phyloP scores from a whole-genome alignment of 1,284 basidiomycete genomes.

The Sanghuangporus sanghuang region DNA sequence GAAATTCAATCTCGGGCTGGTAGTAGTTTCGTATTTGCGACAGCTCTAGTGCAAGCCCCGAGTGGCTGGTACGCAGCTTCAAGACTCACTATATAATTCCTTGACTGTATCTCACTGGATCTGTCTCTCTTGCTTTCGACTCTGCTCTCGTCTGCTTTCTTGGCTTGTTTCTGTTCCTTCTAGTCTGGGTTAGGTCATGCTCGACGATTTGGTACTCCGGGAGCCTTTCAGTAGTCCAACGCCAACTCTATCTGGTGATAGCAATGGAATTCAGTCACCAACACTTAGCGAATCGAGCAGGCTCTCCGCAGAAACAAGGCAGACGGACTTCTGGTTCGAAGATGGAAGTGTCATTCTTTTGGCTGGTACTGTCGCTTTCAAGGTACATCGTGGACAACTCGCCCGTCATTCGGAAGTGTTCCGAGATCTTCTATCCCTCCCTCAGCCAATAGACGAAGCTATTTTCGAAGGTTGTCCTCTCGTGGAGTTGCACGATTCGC shows the following conservation, averaged over 20 bases:
- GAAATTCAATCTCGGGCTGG: background rate
- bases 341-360: slow-evolving; percentile 68
- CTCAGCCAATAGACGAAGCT: slow-evolving; percentile 42
- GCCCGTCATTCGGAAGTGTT: slow-evolving; percentile 70
- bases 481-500: slow-evolving; percentile 50
- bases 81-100: background rate
- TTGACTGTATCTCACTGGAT: too few species aligned
- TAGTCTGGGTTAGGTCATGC: background rate
- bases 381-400: slow-evolving; percentile 66
- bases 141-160: background rate
- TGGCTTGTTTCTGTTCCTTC: background rate
- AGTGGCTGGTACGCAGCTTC: slow-evolving; percentile 1
- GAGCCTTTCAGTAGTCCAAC: background rate
- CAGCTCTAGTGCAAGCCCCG: background rate
- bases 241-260: background rate
- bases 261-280: background rate
- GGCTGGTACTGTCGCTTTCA: slow-evolving; percentile 52
- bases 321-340: slow-evolving; percentile 59
- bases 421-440: slow-evolving; percentile 55
- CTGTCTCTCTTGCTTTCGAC: background rate
- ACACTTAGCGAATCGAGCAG: background rate
- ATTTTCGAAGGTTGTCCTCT: slow-evolving; percentile 45
- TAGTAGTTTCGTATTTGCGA: background rate
- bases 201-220: background rate
- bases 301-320: slow-evolving; percentile 2